phyloP scores from a whole-genome alignment of 2,329 filamentous ascomycete genomes.

The Drechslerella stenobrocha region DNA sequence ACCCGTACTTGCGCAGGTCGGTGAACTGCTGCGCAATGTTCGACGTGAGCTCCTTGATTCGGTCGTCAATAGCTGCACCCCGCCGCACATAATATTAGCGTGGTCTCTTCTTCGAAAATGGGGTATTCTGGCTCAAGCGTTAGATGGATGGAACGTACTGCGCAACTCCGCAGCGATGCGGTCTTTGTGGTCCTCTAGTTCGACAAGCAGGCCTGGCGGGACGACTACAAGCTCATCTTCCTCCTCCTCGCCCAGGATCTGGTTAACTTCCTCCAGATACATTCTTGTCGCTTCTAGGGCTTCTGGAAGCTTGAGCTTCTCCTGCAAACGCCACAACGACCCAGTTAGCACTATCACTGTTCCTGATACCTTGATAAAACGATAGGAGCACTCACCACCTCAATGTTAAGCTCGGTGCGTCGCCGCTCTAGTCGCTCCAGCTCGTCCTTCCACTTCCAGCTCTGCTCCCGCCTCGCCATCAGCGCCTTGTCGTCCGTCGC shows the following conservation, averaged over 20 bases:
- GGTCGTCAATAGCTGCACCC: constrained; percentile 55
- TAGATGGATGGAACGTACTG: constrained; percentile 22
- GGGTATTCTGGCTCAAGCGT: too few species aligned
- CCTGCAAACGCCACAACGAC: constrained; percentile 22
- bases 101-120: background rate
- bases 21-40: constrained; percentile 65
- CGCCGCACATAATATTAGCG: background rate
- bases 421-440: constrained; percentile 63
- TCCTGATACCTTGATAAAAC: background rate
- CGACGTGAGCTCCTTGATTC: constrained; percentile 60
- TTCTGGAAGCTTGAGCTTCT: constrained; percentile 41
- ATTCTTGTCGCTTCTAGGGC: constrained; percentile 54
- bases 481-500: constrained; percentile 66
- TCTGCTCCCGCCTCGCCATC: constrained; percentile 67
- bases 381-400: constrained; percentile 50
- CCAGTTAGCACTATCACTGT: background rate
- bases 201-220: constrained; percentile 56
- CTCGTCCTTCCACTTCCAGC: constrained; percentile 73
- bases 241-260: constrained; percentile 55
- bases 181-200: constrained; percentile 58
- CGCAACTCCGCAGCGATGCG: constrained; percentile 59
- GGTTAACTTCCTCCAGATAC: constrained; percentile 58
- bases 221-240: constrained; percentile 56
- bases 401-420: constrained; percentile 49
- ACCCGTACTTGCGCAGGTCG: constrained; percentile 68